Evolutionary conservation across 805 yeast species (phyloP).

Genomic region (Candida morakotiae): DNA sequence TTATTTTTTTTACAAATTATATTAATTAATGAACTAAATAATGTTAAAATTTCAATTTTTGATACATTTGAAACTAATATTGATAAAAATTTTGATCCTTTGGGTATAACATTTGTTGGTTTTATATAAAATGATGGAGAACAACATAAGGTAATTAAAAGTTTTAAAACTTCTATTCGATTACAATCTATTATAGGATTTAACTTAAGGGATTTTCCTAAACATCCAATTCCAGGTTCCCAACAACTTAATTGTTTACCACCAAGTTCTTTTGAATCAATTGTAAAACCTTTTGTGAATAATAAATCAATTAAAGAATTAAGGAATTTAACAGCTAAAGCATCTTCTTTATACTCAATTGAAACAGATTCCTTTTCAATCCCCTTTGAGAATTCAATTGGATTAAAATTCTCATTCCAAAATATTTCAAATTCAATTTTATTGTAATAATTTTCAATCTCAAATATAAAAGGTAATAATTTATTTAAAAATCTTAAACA

Average conservation of each 20-base stretch:
- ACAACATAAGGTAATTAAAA: conserved; percentile 60
- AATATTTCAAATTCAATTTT: conserved; percentile 26
- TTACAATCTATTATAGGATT: conserved; percentile 48
- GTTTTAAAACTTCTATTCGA: conserved; percentile 62
- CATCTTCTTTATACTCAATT: background rate
- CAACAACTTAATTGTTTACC: conserved; percentile 39
- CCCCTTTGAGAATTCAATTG: conserved; percentile 1
- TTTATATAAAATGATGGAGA: conserved; percentile 48
- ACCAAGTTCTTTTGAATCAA: conserved; percentile 13
- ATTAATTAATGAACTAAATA: conserved; percentile 70
- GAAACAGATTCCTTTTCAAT: background rate
- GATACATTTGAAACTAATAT: conserved; percentile 49
- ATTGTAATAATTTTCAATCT: conserved; percentile 30
- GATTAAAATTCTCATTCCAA: conserved; percentile 14
- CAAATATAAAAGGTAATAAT: conserved; percentile 65
- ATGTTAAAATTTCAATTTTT: conserved; percentile 43
- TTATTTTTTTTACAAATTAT: conserved; percentile 39
- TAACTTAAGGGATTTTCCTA: conserved; percentile 22
- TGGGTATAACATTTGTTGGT: conserved; percentile 36
- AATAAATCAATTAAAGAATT: conserved; percentile 39
- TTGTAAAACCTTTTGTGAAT: conserved; percentile 56
- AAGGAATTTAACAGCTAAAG: conserved; percentile 11
- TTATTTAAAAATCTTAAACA: conserved; percentile 63
- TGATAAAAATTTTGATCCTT: conserved; percentile 62
- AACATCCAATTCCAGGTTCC: conserved; percentile 76